Evolutionary conservation across 1,284 basidiomycete genomes (phyloP).

Genomic region (Puccinia polysora): DNA sequence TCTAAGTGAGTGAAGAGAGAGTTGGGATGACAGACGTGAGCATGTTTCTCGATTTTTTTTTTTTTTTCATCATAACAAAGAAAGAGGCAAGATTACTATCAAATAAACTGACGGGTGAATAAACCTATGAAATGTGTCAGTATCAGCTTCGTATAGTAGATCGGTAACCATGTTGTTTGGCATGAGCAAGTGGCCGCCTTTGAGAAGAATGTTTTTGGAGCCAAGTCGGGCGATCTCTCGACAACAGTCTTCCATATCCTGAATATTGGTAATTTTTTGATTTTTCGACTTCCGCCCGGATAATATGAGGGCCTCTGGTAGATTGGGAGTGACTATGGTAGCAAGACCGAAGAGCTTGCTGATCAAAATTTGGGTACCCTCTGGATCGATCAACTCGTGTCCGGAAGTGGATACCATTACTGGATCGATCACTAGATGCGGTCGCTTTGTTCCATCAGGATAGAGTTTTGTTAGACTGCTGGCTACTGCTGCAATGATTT

Average conservation of each 20-base stretch:
- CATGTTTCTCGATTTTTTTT: background rate
- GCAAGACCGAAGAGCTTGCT: constrained; percentile 67
- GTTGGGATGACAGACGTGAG: background rate
- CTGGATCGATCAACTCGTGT: constrained; percentile 67
- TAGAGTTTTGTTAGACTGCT: background rate
- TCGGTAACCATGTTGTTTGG: constrained; percentile 54
- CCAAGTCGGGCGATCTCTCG: constrained; percentile 59
- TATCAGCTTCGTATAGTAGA: constrained; percentile 54
- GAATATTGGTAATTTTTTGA: constrained; percentile 57
- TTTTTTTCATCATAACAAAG: background rate
- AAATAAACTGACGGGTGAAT: constrained; percentile 38
- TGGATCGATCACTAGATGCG: constrained; percentile 73
- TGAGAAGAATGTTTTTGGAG: constrained; percentile 67
- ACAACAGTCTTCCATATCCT: constrained; percentile 65
- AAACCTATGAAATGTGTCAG: constrained; percentile 55
- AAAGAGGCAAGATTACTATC: background rate
- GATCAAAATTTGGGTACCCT: constrained; percentile 64
- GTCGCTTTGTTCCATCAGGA: constrained; percentile 47
- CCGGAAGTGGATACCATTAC: constrained; percentile 92
- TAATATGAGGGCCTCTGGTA: constrained; percentile 70
- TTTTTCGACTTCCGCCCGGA: constrained; percentile 53
- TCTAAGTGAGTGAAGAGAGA: constrained; percentile 37
- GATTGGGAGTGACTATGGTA: constrained; percentile 78
- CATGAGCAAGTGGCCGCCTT: constrained; percentile 74
- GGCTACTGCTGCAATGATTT: constrained; percentile 21